Evolutionary conservation across 2,329 filamentous ascomycete genomes (phyloP).

Genomic region (Monosporascus sp.): DNA sequence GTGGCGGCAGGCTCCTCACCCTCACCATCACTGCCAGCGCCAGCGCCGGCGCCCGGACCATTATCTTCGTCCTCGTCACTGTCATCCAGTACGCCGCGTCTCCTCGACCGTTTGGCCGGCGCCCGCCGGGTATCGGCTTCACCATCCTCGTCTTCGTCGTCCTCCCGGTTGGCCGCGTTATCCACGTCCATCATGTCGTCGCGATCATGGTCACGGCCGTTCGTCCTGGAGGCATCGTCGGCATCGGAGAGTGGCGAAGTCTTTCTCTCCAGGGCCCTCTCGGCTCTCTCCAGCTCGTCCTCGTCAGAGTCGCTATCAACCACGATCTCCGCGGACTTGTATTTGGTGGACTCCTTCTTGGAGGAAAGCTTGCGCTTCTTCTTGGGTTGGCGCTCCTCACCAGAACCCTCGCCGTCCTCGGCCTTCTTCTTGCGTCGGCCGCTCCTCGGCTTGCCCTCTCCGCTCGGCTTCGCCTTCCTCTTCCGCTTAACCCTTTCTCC

Average conservation of each 20-base stretch:
- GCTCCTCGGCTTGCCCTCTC: slow-evolving; percentile 36
- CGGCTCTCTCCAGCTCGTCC: slow-evolving; percentile 39
- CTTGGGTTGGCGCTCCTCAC: slow-evolving; percentile 49
- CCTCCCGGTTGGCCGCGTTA: slow-evolving; percentile 33
- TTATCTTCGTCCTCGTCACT: slow-evolving; percentile 49
- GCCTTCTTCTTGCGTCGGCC: slow-evolving; percentile 54
- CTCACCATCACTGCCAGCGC: slow-evolving; percentile 11
- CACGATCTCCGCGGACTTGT: slow-evolving; percentile 80
- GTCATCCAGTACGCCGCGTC: slow-evolving; percentile 47
- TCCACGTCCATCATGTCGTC: slow-evolving; percentile 51
- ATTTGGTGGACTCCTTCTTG: slow-evolving; percentile 56
- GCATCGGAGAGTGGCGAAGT: slow-evolving; percentile 20
- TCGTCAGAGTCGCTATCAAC: slow-evolving; percentile 67
- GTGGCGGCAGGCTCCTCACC: slow-evolving; percentile 13
- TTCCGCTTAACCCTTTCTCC: slow-evolving; percentile 77
- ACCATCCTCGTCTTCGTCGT: slow-evolving; percentile 49
- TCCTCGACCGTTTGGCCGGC: slow-evolving; percentile 40
- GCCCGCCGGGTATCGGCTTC: slow-evolving; percentile 32
- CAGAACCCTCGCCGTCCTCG: slow-evolving; percentile 42
- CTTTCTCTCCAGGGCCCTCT: slow-evolving; percentile 32
- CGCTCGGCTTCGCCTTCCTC: slow-evolving; percentile 49
- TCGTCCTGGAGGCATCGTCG: slow-evolving; percentile 25
- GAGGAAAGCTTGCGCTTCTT: slow-evolving; percentile 55
- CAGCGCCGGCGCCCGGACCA: slow-evolving; percentile 7
- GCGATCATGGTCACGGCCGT: slow-evolving; percentile 19